Evolutionary conservation across 1,284 basidiomycete species (phyloP), one percentile per base, ranked within the genome.

Genomic region (Phaffia rhodozyma): DNA sequence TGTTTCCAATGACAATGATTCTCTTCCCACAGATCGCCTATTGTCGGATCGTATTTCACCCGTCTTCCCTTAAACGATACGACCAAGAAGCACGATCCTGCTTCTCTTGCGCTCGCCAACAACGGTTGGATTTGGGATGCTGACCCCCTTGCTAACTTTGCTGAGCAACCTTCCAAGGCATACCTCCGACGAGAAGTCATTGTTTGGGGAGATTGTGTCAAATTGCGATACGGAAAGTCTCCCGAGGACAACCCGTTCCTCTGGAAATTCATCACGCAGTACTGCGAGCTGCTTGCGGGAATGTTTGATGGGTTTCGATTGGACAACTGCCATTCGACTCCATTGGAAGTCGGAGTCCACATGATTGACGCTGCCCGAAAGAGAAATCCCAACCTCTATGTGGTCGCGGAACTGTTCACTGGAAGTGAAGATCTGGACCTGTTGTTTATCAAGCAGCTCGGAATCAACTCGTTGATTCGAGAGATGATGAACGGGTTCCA

Each of bases 111-210:
- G 0, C 78, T 97, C 34, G 94, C 94, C 5, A 97, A 97, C 77
- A 98, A 98, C 71, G 94, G 94, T 7, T 98, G 94, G 94, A 94
- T 98, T 70, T 98, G 94, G 94, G 81, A 87, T 66, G 93, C 94
- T 1, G 86, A 98, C 74, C 94, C 94, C 0, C 81, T 98, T 25
- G 81, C 85, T 68, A 96, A 97, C 78, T 98, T 98, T 77, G 94
- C 93, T 11, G 83, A 90, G n/a, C 83, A 84, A 57, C 87, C 89
- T 0, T 97, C 93, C n/a, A 94, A 94, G 74, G 88, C 92, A 1
- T 98, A 98, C 75, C 81, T 97, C 56, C 86, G 91, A 34, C 86
- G 94, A 60, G 91, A 97, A 75, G 90, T 98, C 58, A 97, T 98
- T 69, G 90, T 87, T 23, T 98, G 94, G 94, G 86, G 86, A 52